Base-by-base conservation (phyloP, 2,329 filamentous ascomycete genomes). In the Penicillium expansum region DNA sequence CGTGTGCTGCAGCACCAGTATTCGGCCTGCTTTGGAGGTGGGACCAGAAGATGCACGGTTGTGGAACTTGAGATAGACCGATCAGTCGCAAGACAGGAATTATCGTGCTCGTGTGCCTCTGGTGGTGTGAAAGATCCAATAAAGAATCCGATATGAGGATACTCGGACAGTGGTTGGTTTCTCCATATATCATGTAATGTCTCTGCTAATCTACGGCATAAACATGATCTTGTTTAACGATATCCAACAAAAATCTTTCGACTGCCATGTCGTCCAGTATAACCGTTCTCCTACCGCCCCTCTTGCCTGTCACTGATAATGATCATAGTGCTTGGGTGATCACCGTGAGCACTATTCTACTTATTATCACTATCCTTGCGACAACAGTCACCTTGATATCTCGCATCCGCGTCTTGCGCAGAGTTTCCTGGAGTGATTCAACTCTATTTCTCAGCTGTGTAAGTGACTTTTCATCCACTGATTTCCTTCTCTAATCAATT, bases 291-390 rank as follows among this genome's bases (percentile, higher is more conserved):
- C 20, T 55, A 1, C 37, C 48, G 13, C 57, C 54, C 5, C 43
- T 59, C 3, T 35, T 59, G 13, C 55, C 57, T 22, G 55, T 59
- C 24, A 57, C 44, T 1, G 39, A 49, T 10, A 39, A 57, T 44
- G 50, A 59, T 35, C 57, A 57, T 42, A n/a, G 57, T 16, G 43
- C 57, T 5, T 59, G 57, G 57, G 54, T 59, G 16, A 59, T 59
- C 18, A 52, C 54, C 0, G 54, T 57, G 22, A 57, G 55, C 45
- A 59, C 57, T 16, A 57, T 59, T 8, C 18, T 59, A 30, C 54
- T 59, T 22, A 33, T 57, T 14, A 44, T 59, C 5, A 54, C 57
- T 9, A 39, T 53, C 9, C 32, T 59, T 1, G 55, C 55, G 9
- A 57, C 55, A 18, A 56, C 35, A 18, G 54, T 58, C 5, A 48